Base-by-base conservation (phyloP, 768 basidiomycete genomes). In the Mycena galericulata region DNA sequence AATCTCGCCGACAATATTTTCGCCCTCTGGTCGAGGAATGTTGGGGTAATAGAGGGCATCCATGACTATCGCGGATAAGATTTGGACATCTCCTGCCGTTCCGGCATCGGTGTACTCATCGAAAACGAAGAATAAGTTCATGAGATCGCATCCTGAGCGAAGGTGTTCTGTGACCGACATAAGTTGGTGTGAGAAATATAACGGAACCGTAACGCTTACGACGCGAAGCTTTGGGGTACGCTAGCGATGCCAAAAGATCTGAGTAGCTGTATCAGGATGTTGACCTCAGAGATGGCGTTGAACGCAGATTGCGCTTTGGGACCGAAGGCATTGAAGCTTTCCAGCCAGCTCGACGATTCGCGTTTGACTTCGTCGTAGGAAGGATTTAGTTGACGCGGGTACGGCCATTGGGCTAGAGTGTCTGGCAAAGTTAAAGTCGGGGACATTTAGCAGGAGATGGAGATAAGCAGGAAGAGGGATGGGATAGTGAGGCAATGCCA, bases 21-120 rank as follows among this genome's bases (percentile, higher is more conserved):
- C 78, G 10, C 68, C 77, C 22, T 51, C 38, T 8, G 79, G 78
- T 14, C 77, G 76, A 18, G 77, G 69, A 30, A 63, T 67, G 41
- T 72, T 46, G 8, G 81, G 80, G 36, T 79, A 70, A 24, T 59
- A 51, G 3, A 81, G 51, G 4, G 75, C 80, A 57, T 79, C 75
- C 47, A 78, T 73, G 22, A 76, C 73, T 18, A 76, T 65, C 10
- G 78, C 74, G 6, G 65, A 73, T 30, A 58, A 54, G 3, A 47
- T 20, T 22, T 67, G 72, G 26, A 78, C 80, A 9, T 65, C 73
- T 2, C 66, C 30, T 1, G 67, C 77, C 20, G 47, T 62, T 27
- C 47, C 69, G 11, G 66, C 61, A 57, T 81, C 80, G 32, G 78
- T 75, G 62, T 74, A 76, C 66, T 80, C 79, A 56, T 80, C 80